These are phyloP conservation scores for Plasmodium blacklocki DNA, from an alignment of 169 alveolate species.

Conservation along the genomic window DNA sequence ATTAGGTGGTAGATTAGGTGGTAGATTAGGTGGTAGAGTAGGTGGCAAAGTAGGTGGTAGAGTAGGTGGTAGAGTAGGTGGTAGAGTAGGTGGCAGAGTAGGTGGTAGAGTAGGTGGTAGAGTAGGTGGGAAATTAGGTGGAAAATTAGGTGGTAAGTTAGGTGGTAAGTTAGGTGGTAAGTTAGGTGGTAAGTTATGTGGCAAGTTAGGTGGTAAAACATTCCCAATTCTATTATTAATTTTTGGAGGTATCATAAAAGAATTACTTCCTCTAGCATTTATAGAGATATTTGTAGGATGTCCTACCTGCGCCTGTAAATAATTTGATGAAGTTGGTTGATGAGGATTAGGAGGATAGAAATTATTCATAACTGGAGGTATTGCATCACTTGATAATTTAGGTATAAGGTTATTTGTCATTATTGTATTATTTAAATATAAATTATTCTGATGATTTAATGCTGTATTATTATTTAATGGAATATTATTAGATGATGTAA, in stretches of 20 bases:
- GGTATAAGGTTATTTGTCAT: conserved; percentile 10
- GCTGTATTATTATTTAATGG: conserved; percentile 33
- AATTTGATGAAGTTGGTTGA: conserved; percentile 25
- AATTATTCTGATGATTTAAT: conserved; percentile 13
- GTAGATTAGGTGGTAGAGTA: conserved; percentile 5
- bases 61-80: conserved; percentile 28
- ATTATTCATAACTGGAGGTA: conserved; percentile 46
- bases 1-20: conserved; percentile 30
- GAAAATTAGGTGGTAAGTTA: conserved; percentile 58
- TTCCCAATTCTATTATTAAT: conserved; percentile 25
- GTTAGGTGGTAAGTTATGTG: conserved; percentile 42
- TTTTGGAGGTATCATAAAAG: conserved; percentile 38
- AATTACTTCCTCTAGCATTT: conserved; percentile 12
- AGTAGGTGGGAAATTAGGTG: conserved; percentile 68
- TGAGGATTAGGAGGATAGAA: conserved; percentile 29
- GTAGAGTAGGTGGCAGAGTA: conserved; percentile 57
- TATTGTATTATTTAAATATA: conserved; percentile 15
- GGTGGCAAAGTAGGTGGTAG: conserved; percentile 61
- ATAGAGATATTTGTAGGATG: conserved; percentile 19
- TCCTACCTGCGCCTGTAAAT: not conserved
- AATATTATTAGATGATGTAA: conserved; percentile 34
- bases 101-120: conserved; percentile 80
- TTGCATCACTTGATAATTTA: conserved; percentile 33
- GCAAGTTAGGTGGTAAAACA: conserved; percentile 16
- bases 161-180: conserved; percentile 53